phyloP scores from a whole-genome alignment of 1,284 basidiomycete species.

The Paramarasmius palmivorus region DNA sequence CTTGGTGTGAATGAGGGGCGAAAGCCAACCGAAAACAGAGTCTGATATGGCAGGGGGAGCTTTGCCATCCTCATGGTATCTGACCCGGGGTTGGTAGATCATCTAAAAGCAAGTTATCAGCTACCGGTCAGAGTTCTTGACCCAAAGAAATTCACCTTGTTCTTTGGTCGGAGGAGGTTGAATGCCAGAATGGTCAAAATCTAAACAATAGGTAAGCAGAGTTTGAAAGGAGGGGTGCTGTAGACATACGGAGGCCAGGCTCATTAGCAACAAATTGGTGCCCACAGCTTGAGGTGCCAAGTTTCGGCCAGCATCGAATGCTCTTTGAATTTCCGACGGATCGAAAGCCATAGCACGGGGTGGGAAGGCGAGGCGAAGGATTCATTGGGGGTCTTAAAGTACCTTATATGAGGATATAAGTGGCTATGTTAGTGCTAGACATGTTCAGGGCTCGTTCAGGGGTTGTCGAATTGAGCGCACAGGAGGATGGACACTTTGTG shows the following conservation, averaged over 20 bases:
- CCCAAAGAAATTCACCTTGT: slow-evolving; percentile 53
- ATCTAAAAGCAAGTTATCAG: slow-evolving; percentile 28
- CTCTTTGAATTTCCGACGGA: slow-evolving; percentile 30
- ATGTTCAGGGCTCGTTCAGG: too few relatives aligned
- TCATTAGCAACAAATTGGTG: slow-evolving; percentile 80
- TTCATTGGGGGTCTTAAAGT: too few relatives aligned
- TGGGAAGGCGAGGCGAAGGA: too few relatives aligned
- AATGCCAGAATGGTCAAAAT: slow-evolving; percentile 68
- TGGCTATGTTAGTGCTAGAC: too few relatives aligned
- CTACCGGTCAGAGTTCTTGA: slow-evolving; percentile 1
- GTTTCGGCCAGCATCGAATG: slow-evolving; percentile 51
- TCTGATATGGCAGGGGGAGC: slow-evolving; percentile 80
- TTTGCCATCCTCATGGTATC: slow-evolving; percentile 85
- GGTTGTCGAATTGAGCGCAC: too few relatives aligned
- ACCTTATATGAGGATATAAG: too few relatives aligned
- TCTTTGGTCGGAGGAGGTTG: slow-evolving; percentile 76
- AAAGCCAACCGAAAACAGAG: slow-evolving; percentile 86
- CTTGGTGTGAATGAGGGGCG: slow-evolving; percentile 80
- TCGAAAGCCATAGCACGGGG: too few relatives aligned
- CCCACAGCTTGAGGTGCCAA: slow-evolving; percentile 82
- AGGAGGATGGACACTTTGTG: too few relatives aligned
- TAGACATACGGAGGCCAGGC: slow-evolving; percentile 58
- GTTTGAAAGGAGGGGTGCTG: background rate
- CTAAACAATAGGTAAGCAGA: slow-evolving; percentile 29
- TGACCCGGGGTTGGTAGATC: slow-evolving; percentile 83